A percentile compares a stretch with the other conserved stretches of the same genome.
Conservation (phyloP, 2,329 filamentous ascomycete genomes). For the Diaporthe sp. region DNA sequence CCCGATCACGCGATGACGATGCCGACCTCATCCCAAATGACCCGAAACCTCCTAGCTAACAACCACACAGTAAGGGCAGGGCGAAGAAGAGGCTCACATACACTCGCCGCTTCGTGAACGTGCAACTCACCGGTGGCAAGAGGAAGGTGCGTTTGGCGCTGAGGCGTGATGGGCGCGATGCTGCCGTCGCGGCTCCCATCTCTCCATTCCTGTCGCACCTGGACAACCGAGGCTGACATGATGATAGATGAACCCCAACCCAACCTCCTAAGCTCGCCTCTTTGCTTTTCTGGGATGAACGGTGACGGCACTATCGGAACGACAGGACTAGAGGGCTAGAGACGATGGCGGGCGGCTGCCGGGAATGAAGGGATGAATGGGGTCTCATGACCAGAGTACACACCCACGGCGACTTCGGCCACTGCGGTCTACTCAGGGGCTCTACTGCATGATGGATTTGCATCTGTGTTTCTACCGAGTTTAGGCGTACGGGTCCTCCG, state of each 20-base stretch:
- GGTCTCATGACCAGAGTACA: constrained; percentile 28
- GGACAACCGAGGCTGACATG: constrained; percentile 29
- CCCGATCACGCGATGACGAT: constrained; percentile 15
- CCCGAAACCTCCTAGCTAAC: constrained; percentile 26
- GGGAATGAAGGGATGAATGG: constrained; percentile 39
- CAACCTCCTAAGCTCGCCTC: constrained; percentile 40
- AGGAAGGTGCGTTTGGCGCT: constrained; percentile 79
- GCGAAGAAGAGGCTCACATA: constrained; percentile 96
- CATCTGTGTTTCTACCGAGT: constrained; percentile 41
- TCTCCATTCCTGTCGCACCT: not conserved
- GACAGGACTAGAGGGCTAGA: constrained; percentile 38
- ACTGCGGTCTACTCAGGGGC: constrained; percentile 28
- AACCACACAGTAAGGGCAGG: constrained; percentile 77
- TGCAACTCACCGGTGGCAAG: constrained; percentile 96
- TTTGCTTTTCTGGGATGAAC: constrained; percentile 38
- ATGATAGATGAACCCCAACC: constrained; percentile 43
- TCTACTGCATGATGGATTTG: constrained; percentile 38
- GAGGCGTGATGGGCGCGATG: not conserved
- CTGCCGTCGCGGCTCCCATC: not conserved
- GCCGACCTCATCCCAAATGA: not conserved
- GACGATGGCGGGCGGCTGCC: constrained; percentile 29
- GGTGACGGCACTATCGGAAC: constrained; percentile 37
- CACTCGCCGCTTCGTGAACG: constrained; percentile 97
- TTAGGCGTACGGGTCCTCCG: constrained; percentile 39
- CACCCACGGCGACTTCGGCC: constrained; percentile 35